phyloP scores from a whole-genome alignment of 768 basidiomycete species.

The Kondoa malvinella region DNA sequence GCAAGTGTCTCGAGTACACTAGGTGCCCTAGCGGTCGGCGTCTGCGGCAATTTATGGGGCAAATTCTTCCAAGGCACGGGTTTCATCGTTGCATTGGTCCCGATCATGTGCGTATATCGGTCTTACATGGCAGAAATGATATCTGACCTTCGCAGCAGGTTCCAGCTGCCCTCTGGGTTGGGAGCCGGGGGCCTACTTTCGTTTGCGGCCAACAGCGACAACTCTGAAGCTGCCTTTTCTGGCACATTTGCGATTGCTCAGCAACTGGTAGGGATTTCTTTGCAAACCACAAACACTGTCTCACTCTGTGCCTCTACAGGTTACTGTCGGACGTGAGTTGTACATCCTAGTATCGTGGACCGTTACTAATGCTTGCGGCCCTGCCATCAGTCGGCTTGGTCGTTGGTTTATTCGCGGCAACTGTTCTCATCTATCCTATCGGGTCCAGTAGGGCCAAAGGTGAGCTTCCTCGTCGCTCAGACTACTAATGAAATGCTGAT shows the following conservation, averaged over 20 bases:
- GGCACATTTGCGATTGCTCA: constrained; percentile 12
- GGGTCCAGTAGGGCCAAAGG: background rate
- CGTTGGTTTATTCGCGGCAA: constrained; percentile 10
- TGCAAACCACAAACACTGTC: too few species aligned
- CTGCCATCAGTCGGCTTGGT: constrained; percentile 16
- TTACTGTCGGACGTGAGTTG: too few species aligned
- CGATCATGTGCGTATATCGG: constrained; percentile 16
- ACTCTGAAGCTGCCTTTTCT: constrained; percentile 10
- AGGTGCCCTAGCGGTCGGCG: constrained; percentile 64
- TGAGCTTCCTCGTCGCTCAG: background rate
- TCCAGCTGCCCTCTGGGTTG: constrained; percentile 18
- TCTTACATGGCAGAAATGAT: too few species aligned
- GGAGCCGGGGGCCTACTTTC: constrained; percentile 9
- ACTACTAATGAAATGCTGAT: background rate
- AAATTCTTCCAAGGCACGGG: constrained; percentile 18
- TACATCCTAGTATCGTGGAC: too few species aligned
- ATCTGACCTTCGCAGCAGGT: too few species aligned
- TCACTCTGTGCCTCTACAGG: too few species aligned
- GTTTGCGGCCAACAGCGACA: constrained; percentile 9
- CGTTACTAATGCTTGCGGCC: too few species aligned
- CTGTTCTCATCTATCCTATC: constrained; percentile 13
- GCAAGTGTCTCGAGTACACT: constrained; percentile 59
- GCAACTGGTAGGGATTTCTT: constrained; percentile 14
- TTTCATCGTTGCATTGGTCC: constrained; percentile 18
- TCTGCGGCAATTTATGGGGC: constrained; percentile 47